phyloP scores from a whole-genome alignment of 495 filamentous ascomycete species.

The Podospora australis region DNA sequence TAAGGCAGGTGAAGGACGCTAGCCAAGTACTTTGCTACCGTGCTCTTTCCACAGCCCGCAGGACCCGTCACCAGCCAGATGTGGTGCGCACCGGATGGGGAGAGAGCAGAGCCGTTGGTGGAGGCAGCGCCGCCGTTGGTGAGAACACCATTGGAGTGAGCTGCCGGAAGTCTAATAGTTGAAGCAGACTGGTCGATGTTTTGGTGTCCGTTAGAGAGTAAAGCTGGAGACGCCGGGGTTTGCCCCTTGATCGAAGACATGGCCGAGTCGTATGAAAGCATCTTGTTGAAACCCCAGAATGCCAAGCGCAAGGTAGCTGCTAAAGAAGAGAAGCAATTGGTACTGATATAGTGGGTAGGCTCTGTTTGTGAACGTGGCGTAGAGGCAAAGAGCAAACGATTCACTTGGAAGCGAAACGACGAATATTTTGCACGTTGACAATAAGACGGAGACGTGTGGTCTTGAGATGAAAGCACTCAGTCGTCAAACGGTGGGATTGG shows the following conservation, averaged over 20 bases:
- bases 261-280: conserved; percentile 40
- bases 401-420: neutral
- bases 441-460: neutral
- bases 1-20: conserved; percentile 67
- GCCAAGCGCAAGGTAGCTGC: neutral
- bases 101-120: conserved; percentile 17
- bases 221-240: conserved; percentile 21
- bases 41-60: conserved; percentile 93
- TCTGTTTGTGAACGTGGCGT: neutral
- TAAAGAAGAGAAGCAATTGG: neutral
- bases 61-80: conserved; percentile 98
- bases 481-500: conserved; percentile 1
- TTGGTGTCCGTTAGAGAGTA: conserved; percentile 28
- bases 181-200: conserved; percentile 30
- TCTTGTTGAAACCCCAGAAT: no score
- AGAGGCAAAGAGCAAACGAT: neutral
- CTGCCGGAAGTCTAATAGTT: conserved; percentile 23
- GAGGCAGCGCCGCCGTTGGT: conserved; percentile 21
- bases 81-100: conserved; percentile 52
- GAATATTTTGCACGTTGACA: neutral
- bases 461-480: neutral
- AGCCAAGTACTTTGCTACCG: conserved; percentile 75
- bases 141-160: conserved; percentile 20
- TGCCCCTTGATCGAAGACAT: conserved; percentile 33
- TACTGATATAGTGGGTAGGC: no score